phyloP scores from a whole-genome alignment of 2,329 filamentous ascomycete genomes.

The Zymoseptoria pseudotritici region DNA sequence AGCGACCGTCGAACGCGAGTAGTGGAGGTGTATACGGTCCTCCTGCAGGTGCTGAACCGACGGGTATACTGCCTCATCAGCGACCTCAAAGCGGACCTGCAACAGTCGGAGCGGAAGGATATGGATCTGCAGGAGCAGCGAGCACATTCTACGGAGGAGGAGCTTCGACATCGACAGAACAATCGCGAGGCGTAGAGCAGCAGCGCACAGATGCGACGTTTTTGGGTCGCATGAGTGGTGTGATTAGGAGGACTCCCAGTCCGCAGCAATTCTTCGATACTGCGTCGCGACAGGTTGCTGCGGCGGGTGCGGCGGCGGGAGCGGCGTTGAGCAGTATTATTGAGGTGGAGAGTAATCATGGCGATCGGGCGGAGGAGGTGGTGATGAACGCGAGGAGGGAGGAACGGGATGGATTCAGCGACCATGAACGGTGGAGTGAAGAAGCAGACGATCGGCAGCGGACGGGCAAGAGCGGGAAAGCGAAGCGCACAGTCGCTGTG shows the following conservation, averaged over 20 bases:
- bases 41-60: conserved; percentile 17
- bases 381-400: conserved; percentile 9
- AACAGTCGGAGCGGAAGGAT: conserved; percentile 16
- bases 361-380: conserved; percentile 29
- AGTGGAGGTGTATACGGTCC: conserved; percentile 17
- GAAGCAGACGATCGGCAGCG: conserved; percentile 62
- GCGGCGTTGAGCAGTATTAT: conserved; percentile 76
- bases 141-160: conserved; percentile 22
- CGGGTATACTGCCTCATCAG: conserved; percentile 17
- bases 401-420: conserved; percentile 37
- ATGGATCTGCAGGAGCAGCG: conserved; percentile 20
- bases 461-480: conserved; percentile 21
- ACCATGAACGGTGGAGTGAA: conserved; percentile 88
- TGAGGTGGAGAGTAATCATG: conserved; percentile 73
- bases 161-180: conserved; percentile 9
- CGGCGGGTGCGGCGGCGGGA: conserved; percentile 74
- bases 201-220: conserved; percentile 19
- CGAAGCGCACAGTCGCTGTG: conserved; percentile 69
- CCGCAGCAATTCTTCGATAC: conserved; percentile 83
- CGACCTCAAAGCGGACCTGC: conserved; percentile 16
- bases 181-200: neutral
- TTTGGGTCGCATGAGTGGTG: conserved; percentile 62
- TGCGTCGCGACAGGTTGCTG: conserved; percentile 71
- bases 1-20: conserved; percentile 21
- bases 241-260: conserved; percentile 72